Evolutionary conservation across 441 rosid genomes (phyloP).

Genomic region (Capsella rubella): DNA sequence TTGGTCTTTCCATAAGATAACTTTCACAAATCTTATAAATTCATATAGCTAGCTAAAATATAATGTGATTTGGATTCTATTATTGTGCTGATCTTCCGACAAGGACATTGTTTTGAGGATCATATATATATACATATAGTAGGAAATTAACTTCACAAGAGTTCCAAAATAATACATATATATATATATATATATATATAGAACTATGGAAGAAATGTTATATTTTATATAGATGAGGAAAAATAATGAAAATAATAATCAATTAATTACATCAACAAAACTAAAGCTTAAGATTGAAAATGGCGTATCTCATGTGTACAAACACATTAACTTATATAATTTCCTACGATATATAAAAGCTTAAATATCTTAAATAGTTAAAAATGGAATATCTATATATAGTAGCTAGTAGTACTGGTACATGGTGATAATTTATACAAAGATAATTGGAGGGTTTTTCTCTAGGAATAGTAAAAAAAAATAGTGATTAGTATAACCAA

Average conservation of each 20-base stretch:
- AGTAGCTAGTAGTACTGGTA: not conserved
- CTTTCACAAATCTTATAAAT: slow-evolving; percentile 25
- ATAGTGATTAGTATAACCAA: slow-evolving; percentile 1
- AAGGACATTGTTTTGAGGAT: not conserved
- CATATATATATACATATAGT: not conserved
- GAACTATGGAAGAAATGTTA: not conserved
- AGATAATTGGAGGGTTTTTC: slow-evolving; percentile 27
- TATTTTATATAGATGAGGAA: not conserved
- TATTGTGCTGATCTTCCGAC: slow-evolving; percentile 12
- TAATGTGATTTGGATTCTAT: slow-evolving; percentile 1
- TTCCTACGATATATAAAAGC: too few relatives aligned
- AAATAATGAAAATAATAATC: too few relatives aligned
- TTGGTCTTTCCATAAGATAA: slow-evolving; percentile 17
- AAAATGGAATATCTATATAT: slow-evolving; percentile 5
- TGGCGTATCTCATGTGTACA: too few relatives aligned
- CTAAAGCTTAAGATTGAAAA: too few relatives aligned
- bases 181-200: too few relatives aligned
- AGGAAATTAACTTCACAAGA: not conserved
- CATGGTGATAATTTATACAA: not conserved
- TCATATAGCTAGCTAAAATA: not conserved
- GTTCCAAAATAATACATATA: not conserved
- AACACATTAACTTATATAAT: too few relatives aligned
- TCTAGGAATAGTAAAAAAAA: not conserved
- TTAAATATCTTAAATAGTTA: not conserved
- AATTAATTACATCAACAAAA: too few relatives aligned